Base-by-base conservation (phyloP, 495 filamentous ascomycete species). In the Penicillium pulvis region DNA sequence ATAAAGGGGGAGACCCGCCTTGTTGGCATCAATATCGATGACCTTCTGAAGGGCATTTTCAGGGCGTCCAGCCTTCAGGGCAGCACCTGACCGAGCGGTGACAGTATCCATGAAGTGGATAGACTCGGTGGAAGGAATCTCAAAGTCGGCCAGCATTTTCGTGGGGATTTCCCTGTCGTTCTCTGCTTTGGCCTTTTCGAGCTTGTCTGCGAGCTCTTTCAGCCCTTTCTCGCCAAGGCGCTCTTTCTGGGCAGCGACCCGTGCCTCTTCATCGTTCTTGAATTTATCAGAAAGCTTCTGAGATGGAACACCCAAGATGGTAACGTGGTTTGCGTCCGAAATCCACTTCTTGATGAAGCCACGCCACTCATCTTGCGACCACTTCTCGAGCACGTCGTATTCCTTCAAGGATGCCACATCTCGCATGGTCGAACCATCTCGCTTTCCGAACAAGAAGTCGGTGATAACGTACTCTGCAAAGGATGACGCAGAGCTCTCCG, bases 91-190 rank as follows among this genome's bases (percentile, higher is more conserved):
- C 53, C 92, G 81, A 33, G 92, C 94, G 2, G 92, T 97, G 8
- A 80, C 85, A 0, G 94, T 94, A 47, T 92, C 83, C 64, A 96
- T 93, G 71, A 98, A 97, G 71, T 97, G 91, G 44, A 96, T 94
- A 0, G 92, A 93, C 7, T 92, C 87, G 0, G 90, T 86, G 11
- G 85, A 81, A 19, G 94, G 95, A 36, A 99, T 89, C 44, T 81
- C 68, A 75, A 95, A 96, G 49, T 86, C 79, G 52, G 86, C 86
- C n/a, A 98, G 75, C 30, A 95, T 68, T 26, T 89, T 83, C 45
- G 84, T 79, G 8, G 91, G 90, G 44, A 94, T 91, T 41, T 88
- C 84, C 67, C 86, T 84, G 66, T 96, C 90, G 63, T 95, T 96
- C 65, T 89, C 85, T 4, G 85, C 83, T 68, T 91, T 94, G 6